Conservation (phyloP, 2,329 filamentous ascomycete species). For the Madurella fahalii region DNA sequence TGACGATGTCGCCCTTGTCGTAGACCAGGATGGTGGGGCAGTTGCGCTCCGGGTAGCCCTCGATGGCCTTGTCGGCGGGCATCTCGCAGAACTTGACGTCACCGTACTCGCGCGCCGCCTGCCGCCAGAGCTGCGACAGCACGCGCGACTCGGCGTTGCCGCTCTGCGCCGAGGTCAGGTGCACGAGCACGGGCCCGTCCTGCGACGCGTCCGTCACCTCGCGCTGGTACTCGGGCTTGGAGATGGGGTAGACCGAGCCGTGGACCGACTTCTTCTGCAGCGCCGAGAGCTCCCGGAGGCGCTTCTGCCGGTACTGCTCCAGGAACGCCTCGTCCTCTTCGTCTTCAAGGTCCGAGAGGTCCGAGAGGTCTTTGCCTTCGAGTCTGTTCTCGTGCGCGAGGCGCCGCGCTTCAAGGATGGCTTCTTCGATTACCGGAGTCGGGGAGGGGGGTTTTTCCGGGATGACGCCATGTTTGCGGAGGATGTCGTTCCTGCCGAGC, state of each 20-base stretch:
- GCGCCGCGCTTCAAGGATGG: slow-evolving; percentile 74
- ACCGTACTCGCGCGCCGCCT: slow-evolving; percentile 78
- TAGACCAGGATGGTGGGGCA: slow-evolving; percentile 93
- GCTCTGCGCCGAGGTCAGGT: slow-evolving; percentile 72
- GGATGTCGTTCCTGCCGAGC: slow-evolving; percentile 82
- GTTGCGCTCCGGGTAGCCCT: slow-evolving; percentile 92
- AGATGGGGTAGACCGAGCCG: slow-evolving; percentile 86
- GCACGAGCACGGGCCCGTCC: slow-evolving; percentile 66
- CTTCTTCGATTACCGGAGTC: slow-evolving; percentile 94
- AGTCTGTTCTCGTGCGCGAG: slow-evolving; percentile 88
- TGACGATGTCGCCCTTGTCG: slow-evolving; percentile 85
- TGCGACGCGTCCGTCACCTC: slow-evolving; percentile 90
- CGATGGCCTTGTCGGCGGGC: slow-evolving; percentile 84
- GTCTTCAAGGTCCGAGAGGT: slow-evolving; percentile 89
- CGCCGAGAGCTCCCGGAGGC: slow-evolving; percentile 73
- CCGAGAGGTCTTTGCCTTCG: slow-evolving; percentile 90
- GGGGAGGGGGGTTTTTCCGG: slow-evolving; percentile 97
- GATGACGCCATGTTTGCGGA: slow-evolving; percentile 93
- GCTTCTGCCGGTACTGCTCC: slow-evolving; percentile 80
- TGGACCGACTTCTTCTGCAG: slow-evolving; percentile 75
- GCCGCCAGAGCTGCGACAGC: slow-evolving; percentile 78
- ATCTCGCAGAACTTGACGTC: slow-evolving; percentile 99
- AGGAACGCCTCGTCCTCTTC: slow-evolving; percentile 92
- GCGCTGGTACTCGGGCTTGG: slow-evolving; percentile 87
- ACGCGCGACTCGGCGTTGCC: slow-evolving; percentile 83